Base-by-base conservation (phyloP, 306 rosid species). In the Rubus idaeus region DNA sequence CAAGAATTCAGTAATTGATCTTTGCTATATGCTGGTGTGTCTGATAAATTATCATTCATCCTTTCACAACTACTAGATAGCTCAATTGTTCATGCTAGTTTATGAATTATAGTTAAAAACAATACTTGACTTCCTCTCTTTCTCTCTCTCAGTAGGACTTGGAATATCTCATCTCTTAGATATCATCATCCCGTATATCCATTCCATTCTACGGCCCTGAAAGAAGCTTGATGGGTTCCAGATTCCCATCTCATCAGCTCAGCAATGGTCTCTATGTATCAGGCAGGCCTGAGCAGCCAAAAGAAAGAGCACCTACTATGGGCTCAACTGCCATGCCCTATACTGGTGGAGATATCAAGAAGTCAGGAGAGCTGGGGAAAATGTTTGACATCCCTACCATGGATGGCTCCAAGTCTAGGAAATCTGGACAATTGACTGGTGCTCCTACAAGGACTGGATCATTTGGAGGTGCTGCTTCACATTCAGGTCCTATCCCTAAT, bases 221-320 rank as follows among this genome's bases (percentile, higher is more conserved):
- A 68, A 84, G 55, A 84, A 76, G 87, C 77, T 73, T 68, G 88
- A 95, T 95, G 98, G 94, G 98, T 90, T 95, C 98, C 9, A 87
- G 97, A 84, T 89, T 95, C 89, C 96, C 93, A 73, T 95, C 98
- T 83, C 98, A 95, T 92, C 96, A 95, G 84, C 98, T 95, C 77
- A 95, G 98, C 88, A 95, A 90, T 86, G 98, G 98, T 79, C 93
- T 95, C 64, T 95, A 89, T 55, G 98, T 95, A 77, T 95, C 98
- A 41, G 98, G 98, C 77, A 90, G 98, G 86, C 98, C 98, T 77
- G 98, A 95, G 78, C 97, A 89, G 85, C 98, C 97, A 9, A 95
- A 95, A 84, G 98, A 95, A 90, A 90, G 87, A 91, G 13, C 92
- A 70, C 98, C 98, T 0, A 88, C 96, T 5, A 95, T 95, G 98